Evolutionary conservation across 1,284 basidiomycete species (phyloP).

Genomic region (Apiotrichum porosum): DNA sequence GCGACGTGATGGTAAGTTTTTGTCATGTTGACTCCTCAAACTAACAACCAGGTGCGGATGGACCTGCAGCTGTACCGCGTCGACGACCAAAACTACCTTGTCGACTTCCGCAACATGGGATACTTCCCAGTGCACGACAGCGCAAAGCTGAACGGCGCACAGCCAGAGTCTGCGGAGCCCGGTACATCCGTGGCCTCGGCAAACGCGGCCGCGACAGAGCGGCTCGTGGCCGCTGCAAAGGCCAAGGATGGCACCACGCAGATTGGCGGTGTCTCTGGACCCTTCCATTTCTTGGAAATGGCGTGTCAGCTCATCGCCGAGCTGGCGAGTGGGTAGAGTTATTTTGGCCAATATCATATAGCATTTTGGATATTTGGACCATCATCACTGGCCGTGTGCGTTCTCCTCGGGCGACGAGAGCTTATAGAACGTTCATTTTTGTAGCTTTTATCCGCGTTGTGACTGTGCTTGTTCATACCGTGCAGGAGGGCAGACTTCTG

Average conservation of each 20-base stretch:
- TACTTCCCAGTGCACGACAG: conserved; percentile 60
- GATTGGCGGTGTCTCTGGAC: conserved; percentile 73
- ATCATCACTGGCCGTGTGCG: too few species aligned
- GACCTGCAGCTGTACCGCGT: conserved; percentile 95
- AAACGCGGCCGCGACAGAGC: too few species aligned
- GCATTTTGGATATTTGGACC: background rate
- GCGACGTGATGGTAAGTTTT: conserved; percentile 88
- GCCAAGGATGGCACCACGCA: conserved; percentile 44
- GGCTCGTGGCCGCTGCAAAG: conserved; percentile 2
- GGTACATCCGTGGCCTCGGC: background rate
- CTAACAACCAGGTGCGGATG: conserved; percentile 71
- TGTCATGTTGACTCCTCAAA: conserved; percentile 49
- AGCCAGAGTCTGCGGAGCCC: conserved; percentile 46
- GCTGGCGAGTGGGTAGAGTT: conserved; percentile 40
- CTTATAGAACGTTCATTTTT: conserved; percentile 1
- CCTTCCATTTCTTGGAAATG: conserved; percentile 95
- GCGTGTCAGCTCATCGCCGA: conserved; percentile 62
- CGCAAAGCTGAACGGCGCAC: conserved; percentile 58
- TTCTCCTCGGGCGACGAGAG: background rate
- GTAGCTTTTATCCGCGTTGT: conserved; percentile 6
- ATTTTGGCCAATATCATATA: too few species aligned
- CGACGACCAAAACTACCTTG: conserved; percentile 91
- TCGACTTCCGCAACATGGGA: conserved; percentile 96
- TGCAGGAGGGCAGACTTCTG: too few species aligned
- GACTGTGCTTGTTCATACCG: background rate